These are phyloP conservation scores for Hymenochaete sp. DNA, from an alignment of 1,284 basidiomycete species.

Conservation along the genomic window DNA sequence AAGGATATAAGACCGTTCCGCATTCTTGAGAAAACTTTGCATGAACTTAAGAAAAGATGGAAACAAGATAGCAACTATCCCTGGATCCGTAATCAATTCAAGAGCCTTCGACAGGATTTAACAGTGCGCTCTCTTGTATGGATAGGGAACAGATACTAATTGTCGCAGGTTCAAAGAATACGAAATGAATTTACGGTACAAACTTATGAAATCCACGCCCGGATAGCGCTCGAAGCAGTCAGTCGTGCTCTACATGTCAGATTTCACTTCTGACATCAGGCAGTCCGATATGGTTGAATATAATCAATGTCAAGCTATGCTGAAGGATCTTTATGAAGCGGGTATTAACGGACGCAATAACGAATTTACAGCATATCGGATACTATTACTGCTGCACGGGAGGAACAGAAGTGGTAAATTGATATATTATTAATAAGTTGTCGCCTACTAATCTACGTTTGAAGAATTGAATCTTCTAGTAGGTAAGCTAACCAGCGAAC, in stretches of 20 bases:
- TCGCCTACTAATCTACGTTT: slow-evolving; percentile 15
- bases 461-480: slow-evolving; percentile 91
- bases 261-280: background rate
- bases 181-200: slow-evolving; percentile 97
- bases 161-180: slow-evolving; percentile 90
- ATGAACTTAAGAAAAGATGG: slow-evolving; percentile 87
- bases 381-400: slow-evolving; percentile 92
- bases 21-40: slow-evolving; percentile 79
- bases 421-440: background rate
- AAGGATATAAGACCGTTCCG: slow-evolving; percentile 87
- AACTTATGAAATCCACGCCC: slow-evolving; percentile 97
- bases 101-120: slow-evolving; percentile 94
- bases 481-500: slow-evolving; percentile 87
- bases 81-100: slow-evolving; percentile 98
- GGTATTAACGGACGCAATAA: slow-evolving; percentile 85
- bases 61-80: slow-evolving; percentile 76
- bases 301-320: slow-evolving; percentile 92
- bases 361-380: slow-evolving; percentile 97
- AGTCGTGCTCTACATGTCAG: slow-evolving; percentile 24
- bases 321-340: slow-evolving; percentile 87
- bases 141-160: slow-evolving; percentile 18
- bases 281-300: slow-evolving; percentile 98
- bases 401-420: slow-evolving; percentile 84
- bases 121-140: slow-evolving; percentile 55
- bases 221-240: slow-evolving; percentile 92